phyloP scores from a whole-genome alignment of 306 rosid species.

The Ormosia semicastrata region DNA sequence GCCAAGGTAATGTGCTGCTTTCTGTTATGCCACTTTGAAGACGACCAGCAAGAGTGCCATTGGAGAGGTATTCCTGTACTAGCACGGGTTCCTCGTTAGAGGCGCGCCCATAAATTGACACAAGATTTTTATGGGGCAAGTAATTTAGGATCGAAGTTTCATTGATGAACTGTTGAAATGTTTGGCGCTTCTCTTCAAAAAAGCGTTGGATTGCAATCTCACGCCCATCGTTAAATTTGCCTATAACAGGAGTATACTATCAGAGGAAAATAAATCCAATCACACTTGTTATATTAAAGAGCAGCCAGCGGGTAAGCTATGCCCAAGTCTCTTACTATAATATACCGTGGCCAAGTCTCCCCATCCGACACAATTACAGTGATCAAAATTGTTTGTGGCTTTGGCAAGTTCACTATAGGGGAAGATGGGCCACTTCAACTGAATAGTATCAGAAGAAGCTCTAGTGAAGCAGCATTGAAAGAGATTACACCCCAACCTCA shows the following conservation, averaged over 20 bases:
- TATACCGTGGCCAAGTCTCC: background rate
- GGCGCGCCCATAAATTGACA: constrained; percentile 5
- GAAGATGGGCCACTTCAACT: background rate
- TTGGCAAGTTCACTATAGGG: background rate
- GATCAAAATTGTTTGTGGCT: constrained; percentile 15
- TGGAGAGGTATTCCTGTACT: constrained; percentile 18
- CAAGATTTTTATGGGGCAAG: constrained; percentile 24
- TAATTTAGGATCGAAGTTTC: background rate
- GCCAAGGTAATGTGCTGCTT: background rate
- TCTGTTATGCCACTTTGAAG: background rate
- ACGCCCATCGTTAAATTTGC: constrained; percentile 22
- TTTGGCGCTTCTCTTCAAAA: background rate
- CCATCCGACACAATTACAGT: background rate
- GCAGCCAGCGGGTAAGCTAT: background rate
- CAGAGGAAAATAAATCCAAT: background rate
- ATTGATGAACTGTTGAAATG: background rate
- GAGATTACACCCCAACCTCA: constrained; percentile 4
- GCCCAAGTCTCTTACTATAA: background rate
- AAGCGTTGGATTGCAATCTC: background rate
- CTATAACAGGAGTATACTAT: background rate
- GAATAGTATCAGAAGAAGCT: background rate
- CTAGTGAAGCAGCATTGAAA: background rate
- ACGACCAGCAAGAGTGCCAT: constrained; percentile 22
- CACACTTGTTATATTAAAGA: background rate
- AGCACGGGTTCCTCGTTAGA: background rate